Evolutionary conservation across 306 rosid genomes (phyloP).

Genomic region (Castanea crenata): DNA sequence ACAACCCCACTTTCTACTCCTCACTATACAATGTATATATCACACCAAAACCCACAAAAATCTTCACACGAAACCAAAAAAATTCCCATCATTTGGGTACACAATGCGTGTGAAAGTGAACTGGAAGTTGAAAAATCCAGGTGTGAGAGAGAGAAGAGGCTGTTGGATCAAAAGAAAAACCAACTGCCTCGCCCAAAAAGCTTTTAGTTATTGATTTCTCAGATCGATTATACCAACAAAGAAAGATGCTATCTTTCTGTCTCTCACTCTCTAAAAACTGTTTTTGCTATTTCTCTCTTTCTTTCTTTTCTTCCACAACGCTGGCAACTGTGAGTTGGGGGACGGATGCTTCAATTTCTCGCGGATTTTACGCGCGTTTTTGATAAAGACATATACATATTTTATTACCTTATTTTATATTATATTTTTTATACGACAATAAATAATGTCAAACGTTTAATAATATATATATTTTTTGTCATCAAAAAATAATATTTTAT

Average conservation of each 20-base stretch:
- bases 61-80: slow-evolving; percentile 11
- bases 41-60: slow-evolving; percentile 15
- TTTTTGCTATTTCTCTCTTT: slow-evolving; percentile 8
- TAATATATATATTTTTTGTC: too few species aligned
- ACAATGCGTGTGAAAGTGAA: slow-evolving; percentile 1
- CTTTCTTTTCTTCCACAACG: slow-evolving; percentile 28
- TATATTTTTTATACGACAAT: too few species aligned
- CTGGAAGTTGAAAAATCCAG: slow-evolving; percentile 19
- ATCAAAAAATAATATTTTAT: too few species aligned
- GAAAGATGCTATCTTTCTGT: slow-evolving; percentile 36
- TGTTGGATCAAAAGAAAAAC: slow-evolving; percentile 34
- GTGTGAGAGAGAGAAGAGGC: slow-evolving; percentile 14
- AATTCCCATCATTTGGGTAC: not conserved
- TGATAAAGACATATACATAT: not conserved
- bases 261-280: not conserved
- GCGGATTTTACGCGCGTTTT: slow-evolving; percentile 52
- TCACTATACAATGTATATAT: slow-evolving; percentile 35
- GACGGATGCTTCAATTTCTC: slow-evolving; percentile 62
- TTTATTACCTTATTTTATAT: not conserved
- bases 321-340: slow-evolving; percentile 42
- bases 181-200: slow-evolving; percentile 37
- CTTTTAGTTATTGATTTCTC: not conserved
- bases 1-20: slow-evolving; percentile 22
- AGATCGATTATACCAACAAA: slow-evolving; percentile 51
- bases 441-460: not conserved